Percentiles rank a stretch among this genome's conserved stretches.
Conservation (phyloP, 2,329 filamentous ascomycete genomes). For the Colletotrichum abscissum region DNA sequence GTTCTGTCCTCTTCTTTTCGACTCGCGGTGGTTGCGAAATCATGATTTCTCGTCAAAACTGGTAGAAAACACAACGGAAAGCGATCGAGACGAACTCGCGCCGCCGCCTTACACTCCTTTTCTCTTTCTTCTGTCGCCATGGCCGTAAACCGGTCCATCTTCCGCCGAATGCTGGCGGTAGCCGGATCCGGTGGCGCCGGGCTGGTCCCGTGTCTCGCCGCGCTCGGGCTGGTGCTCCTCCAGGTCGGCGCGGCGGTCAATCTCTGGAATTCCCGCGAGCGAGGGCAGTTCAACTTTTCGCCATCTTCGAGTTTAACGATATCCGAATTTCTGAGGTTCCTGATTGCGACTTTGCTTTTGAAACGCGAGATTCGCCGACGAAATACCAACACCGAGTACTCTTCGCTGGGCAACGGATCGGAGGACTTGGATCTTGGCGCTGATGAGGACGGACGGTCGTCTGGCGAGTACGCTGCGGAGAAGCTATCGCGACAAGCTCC, state of each 20-base stretch:
- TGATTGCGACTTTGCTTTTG: slow-evolving; percentile 42
- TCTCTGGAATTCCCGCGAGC: slow-evolving; percentile 42
- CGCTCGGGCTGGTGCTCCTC: slow-evolving; percentile 46
- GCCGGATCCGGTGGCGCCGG: slow-evolving; percentile 23
- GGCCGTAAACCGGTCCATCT: background rate
- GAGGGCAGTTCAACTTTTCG: slow-evolving; percentile 43
- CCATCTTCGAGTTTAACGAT: slow-evolving; percentile 44
- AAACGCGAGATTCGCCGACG: slow-evolving; percentile 38
- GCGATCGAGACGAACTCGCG: background rate
- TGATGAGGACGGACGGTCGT: slow-evolving; percentile 3
- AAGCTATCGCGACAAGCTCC: background rate
- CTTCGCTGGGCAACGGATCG: background rate
- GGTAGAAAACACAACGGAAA: background rate
- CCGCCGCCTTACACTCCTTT: background rate
- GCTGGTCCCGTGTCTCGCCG: slow-evolving; percentile 39
- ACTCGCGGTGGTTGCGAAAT: background rate
- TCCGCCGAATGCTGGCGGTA: slow-evolving; percentile 24
- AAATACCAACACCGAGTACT: slow-evolving; percentile 23
- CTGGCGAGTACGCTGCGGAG: background rate
- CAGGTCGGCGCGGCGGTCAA: slow-evolving; percentile 47
- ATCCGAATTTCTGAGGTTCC: slow-evolving; percentile 43
- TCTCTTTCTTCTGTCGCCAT: background rate
- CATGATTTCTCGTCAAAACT: slow-evolving; percentile 5
- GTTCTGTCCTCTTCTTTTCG: slow-evolving; percentile 1
- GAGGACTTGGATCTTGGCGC: slow-evolving; percentile 27